These are phyloP conservation scores for Paraphaeosphaeria sporulosa DNA, from an alignment of 2,329 filamentous ascomycete genomes.

Conservation along the genomic window DNA sequence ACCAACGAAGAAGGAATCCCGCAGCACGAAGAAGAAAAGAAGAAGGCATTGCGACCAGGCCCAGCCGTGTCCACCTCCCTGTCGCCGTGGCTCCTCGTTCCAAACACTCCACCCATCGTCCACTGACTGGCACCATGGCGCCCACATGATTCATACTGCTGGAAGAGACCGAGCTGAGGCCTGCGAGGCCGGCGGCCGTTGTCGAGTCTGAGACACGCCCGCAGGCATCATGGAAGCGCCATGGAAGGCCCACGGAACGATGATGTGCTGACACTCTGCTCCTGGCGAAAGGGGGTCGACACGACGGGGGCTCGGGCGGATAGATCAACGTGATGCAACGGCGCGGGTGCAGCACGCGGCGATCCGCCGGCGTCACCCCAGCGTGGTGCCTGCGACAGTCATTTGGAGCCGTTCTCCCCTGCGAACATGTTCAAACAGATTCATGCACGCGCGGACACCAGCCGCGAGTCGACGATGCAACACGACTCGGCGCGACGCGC, in stretches of 20 bases:
- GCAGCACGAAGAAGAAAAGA: neutral
- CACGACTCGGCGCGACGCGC: slow-evolving; percentile 12
- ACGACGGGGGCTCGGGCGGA: slow-evolving; percentile 5
- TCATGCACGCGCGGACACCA: slow-evolving; percentile 16
- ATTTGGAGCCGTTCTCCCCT: slow-evolving; percentile 19
- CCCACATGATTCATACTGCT: neutral
- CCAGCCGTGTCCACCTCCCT: neutral
- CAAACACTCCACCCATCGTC: neutral
- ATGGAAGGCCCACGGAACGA: slow-evolving; percentile 8
- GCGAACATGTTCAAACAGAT: slow-evolving; percentile 41
- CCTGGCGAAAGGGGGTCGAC: slow-evolving; percentile 3
- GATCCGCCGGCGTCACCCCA: slow-evolving; percentile 17
- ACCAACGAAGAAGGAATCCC: neutral
- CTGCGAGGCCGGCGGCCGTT: neutral
- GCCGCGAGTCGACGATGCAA: neutral
- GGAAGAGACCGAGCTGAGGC: neutral
- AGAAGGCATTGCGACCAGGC: neutral
- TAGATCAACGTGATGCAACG: slow-evolving; percentile 13
- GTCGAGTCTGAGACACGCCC: slow-evolving; percentile 1
- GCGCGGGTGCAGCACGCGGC: neutral
- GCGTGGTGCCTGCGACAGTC: slow-evolving; percentile 13
- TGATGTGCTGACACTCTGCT: neutral
- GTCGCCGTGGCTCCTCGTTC: neutral
- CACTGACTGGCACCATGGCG: neutral
- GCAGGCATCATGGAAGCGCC: slow-evolving; percentile 5